Evolutionary conservation across 148 eudicot species (phyloP).

Genomic region (Gaultheria prostrata): DNA sequence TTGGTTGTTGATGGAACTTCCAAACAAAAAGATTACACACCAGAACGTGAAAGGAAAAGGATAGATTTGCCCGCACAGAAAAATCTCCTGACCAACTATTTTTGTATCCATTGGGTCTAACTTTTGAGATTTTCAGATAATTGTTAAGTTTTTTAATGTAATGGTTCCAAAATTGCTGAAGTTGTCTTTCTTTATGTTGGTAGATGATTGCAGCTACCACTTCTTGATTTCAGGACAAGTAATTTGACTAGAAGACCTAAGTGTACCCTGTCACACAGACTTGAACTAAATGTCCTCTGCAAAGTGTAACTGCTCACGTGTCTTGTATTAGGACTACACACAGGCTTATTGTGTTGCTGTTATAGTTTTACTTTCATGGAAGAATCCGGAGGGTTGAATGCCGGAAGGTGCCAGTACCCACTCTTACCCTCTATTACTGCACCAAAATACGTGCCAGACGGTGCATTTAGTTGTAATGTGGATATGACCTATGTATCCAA

Average conservation of each 20-base stretch:
- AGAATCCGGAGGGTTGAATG: neutral
- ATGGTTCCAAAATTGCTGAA: neutral
- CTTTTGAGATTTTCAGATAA: neutral
- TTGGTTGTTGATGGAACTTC: conserved; percentile 34
- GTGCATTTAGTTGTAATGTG: neutral
- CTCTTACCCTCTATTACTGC: neutral
- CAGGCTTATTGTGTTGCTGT: neutral
- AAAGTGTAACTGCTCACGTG: neutral
- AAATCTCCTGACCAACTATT: conserved; percentile 87
- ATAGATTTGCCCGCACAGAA: conserved; percentile 90
- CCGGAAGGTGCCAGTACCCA: neutral
- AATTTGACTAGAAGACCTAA: neutral
- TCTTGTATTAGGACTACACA: neutral
- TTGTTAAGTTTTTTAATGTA: neutral
- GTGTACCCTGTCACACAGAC: neutral
- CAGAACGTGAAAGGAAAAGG: conserved; percentile 55
- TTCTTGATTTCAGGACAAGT: conserved; percentile 1
- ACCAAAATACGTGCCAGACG: neutral
- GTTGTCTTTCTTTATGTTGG: neutral
- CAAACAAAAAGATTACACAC: conserved; percentile 45
- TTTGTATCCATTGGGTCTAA: conserved; percentile 76
- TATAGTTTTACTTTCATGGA: neutral
- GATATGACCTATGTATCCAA: neutral
- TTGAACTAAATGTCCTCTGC: neutral
- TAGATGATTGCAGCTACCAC: neutral